phyloP scores from a whole-genome alignment of 176 grass and related monocot genomes.

The Secale cereale region DNA sequence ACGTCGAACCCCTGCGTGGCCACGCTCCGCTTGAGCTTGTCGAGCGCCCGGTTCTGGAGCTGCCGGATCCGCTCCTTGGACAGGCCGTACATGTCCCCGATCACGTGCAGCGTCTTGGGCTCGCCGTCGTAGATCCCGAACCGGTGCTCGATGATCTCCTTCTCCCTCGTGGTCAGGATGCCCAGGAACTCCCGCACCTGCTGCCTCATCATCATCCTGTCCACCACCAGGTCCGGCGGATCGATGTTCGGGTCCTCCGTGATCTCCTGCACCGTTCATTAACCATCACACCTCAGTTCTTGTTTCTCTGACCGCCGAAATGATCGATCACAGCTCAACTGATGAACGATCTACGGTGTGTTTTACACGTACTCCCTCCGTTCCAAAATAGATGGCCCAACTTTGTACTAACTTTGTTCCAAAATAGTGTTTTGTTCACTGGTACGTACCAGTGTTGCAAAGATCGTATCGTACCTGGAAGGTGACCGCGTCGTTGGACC shows the following conservation, averaged over 20 bases:
- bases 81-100: slow-evolving; percentile 67
- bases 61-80: slow-evolving; percentile 90
- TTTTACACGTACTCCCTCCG: too few species aligned
- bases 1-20: slow-evolving; percentile 55
- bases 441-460: too few species aligned
- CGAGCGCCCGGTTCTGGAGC: slow-evolving; percentile 64
- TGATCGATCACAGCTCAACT: not conserved
- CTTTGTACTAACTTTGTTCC: too few species aligned
- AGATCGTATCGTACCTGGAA: slow-evolving; percentile 49
- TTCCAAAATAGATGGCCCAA: too few species aligned
- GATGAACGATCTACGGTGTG: not conserved
- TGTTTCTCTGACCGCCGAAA: too few species aligned
- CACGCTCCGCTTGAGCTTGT: slow-evolving; percentile 61
- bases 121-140: slow-evolving; percentile 60
- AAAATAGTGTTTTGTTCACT: too few species aligned
- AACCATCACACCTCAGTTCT: not conserved
- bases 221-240: slow-evolving; percentile 48
- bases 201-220: slow-evolving; percentile 65
- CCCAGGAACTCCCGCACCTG: slow-evolving; percentile 67
- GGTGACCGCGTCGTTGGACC: slow-evolving; percentile 57
- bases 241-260: slow-evolving; percentile 67
- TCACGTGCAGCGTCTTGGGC: slow-evolving; percentile 70
- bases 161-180: slow-evolving; percentile 75
- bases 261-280: slow-evolving; percentile 44
- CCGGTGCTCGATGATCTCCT: slow-evolving; percentile 67